Evolutionary conservation across 2,329 filamentous ascomycete genomes (phyloP).

Genomic region (Emericellopsis atlantica): DNA sequence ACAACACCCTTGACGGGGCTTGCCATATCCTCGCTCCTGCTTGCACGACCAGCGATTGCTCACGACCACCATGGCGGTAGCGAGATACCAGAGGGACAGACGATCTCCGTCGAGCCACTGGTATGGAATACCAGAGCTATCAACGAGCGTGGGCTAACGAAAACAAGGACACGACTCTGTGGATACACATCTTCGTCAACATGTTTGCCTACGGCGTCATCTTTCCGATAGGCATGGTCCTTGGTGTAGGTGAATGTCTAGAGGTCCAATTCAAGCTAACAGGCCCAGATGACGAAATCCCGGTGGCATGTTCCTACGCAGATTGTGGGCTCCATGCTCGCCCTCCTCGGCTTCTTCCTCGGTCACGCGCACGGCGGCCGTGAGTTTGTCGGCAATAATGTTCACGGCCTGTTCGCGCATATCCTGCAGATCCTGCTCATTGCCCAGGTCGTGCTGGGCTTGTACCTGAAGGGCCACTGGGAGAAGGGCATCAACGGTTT

Average conservation of each 20-base stretch:
- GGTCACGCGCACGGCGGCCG: slow-evolving; percentile 85
- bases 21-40: too few species aligned
- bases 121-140: slow-evolving; percentile 29
- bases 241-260: slow-evolving; percentile 53
- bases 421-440: slow-evolving; percentile 69
- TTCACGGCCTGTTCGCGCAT: slow-evolving; percentile 71
- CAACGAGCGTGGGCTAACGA: slow-evolving; percentile 15
- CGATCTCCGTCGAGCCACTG: slow-evolving; percentile 60
- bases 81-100: slow-evolving; percentile 54
- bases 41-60: slow-evolving; percentile 8
- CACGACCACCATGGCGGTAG: slow-evolving; percentile 34
- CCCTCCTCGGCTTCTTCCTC: slow-evolving; percentile 76
- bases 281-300: slow-evolving; percentile 66
- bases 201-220: slow-evolving; percentile 80
- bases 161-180: slow-evolving; percentile 64
- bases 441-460: slow-evolving; percentile 64
- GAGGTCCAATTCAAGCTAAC: neutral
- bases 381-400: slow-evolving; percentile 63
- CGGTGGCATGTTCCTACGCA: slow-evolving; percentile 93
- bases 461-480: slow-evolving; percentile 83
- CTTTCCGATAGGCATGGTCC: slow-evolving; percentile 89
- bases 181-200: slow-evolving; percentile 88
- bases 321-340: slow-evolving; percentile 58
- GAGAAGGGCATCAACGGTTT: slow-evolving; percentile 71
- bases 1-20: too few species aligned